A percentile compares a stretch with the other conserved stretches of the same genome.
These are phyloP conservation scores for Naumovozyma castellii DNA, from an alignment of 805 yeast genomes.

Conservation along the genomic window DNA sequence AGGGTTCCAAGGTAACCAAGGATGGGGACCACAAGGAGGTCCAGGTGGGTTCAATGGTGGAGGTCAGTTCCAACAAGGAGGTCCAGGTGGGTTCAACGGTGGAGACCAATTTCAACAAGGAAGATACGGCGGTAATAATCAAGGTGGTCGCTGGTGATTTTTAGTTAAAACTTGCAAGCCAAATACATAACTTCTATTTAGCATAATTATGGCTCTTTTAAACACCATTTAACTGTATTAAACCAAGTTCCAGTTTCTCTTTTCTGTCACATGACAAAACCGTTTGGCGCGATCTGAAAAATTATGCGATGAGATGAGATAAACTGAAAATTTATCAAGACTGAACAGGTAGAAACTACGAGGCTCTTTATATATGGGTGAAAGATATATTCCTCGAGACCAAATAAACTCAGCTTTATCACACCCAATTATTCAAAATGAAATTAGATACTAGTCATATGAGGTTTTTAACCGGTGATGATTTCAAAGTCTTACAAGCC, in stretches of 20 bases:
- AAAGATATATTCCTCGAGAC: too few relatives aligned
- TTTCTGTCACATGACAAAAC: too few relatives aligned
- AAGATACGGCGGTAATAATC: too few relatives aligned
- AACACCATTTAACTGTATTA: too few relatives aligned
- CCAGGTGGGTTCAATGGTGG: slow-evolving; percentile 9
- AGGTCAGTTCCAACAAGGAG: slow-evolving; percentile 7
- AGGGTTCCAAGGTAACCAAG: slow-evolving; percentile 7
- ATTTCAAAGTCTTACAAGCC: slow-evolving; percentile 80
- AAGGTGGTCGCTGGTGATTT: slow-evolving; percentile 14
- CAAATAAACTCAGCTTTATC: too few relatives aligned
- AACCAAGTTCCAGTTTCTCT: too few relatives aligned
- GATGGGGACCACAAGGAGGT: slow-evolving; percentile 13
- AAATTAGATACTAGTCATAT: slow-evolving; percentile 87
- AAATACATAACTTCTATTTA: slow-evolving; percentile 7
- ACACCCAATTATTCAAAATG: slow-evolving; percentile 46
- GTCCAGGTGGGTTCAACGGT: slow-evolving; percentile 8
- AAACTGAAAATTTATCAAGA: slow-evolving; percentile 5
- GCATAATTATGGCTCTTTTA: not conserved
- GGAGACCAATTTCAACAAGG: too few relatives aligned
- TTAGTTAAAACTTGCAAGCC: slow-evolving; percentile 9
- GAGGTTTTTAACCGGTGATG: slow-evolving; percentile 87
- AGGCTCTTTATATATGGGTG: too few relatives aligned
- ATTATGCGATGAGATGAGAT: slow-evolving; percentile 16
- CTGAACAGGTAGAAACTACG: not conserved
- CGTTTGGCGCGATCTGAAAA: too few relatives aligned